Evolutionary conservation across 192 early-diverging fungal species (phyloP).

Genomic region (Coemansia aciculifera): DNA sequence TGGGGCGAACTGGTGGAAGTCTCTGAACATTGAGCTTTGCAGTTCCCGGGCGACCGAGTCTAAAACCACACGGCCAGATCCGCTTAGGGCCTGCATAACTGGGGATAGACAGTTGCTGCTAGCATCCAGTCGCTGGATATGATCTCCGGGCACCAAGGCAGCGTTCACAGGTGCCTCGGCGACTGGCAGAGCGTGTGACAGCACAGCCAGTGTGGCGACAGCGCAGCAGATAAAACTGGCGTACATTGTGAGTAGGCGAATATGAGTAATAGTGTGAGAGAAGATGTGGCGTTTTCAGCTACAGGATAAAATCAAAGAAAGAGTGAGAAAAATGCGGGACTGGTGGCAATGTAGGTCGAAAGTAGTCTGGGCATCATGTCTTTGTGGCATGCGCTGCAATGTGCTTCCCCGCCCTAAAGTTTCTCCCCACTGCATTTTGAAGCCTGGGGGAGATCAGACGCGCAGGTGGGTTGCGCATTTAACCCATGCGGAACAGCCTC

Average conservation of each 20-base stretch:
- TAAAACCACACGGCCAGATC: conserved; percentile 16
- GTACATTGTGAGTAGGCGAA: neutral
- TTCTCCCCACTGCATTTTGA: neutral
- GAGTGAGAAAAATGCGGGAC: neutral
- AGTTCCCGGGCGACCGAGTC: conserved; percentile 30
- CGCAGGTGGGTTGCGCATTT: neutral
- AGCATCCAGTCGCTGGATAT: conserved; percentile 24
- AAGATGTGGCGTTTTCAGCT: neutral
- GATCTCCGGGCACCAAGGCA: conserved; percentile 1
- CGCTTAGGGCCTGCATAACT: conserved; percentile 15
- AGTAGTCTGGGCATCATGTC: neutral
- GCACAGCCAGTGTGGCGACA: conserved; percentile 7
- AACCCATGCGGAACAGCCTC: neutral
- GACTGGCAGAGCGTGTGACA: conserved; percentile 8
- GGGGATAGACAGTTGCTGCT: conserved; percentile 33
- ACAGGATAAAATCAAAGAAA: neutral
- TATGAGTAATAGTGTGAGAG: neutral
- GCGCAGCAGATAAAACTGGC: conserved; percentile 8
- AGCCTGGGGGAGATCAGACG: neutral
- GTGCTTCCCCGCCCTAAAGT: neutral
- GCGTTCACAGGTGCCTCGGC: conserved; percentile 3
- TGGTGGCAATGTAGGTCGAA: neutral
- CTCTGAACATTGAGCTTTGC: conserved; percentile 37
- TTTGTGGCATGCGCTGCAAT: neutral
- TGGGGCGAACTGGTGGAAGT: conserved; percentile 51